Base-by-base conservation (phyloP, 2,329 filamentous ascomycete species). In the Stagonosporopsis tanaceti region DNA sequence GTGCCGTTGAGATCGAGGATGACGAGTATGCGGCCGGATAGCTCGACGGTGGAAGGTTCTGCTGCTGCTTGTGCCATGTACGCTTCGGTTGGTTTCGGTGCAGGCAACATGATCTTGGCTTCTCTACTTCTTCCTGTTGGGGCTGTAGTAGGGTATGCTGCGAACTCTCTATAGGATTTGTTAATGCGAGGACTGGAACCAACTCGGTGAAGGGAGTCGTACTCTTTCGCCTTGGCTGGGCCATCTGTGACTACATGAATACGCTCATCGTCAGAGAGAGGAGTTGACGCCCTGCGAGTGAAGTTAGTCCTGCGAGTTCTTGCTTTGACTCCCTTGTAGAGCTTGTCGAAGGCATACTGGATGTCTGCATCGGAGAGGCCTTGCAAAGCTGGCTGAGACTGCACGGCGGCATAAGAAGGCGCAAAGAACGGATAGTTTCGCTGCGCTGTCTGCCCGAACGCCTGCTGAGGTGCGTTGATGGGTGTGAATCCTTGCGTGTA, bases 1-100 rank as follows among this genome's bases (percentile, higher is more conserved):
- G 94, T 97, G 61, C 95, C 95, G 75, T 98, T 99, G 35, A 99
- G 85, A 77, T 99, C 95, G 60, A 98, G 85, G 44, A 98, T 85
- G 47, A 99, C 82, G 22, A 99, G 86, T 32, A 97, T 83, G 15
- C 84, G 85, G 38, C 86, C 85, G 1, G 88, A 84, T 1, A 74
- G 47, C 0, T 75, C 37, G 3, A 84, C 56, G 1, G 59, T 61
- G 6, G 58, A 57, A 0, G 73, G 66, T 22, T 63, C 59, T 12
- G 76, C 15, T 64, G 77, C 71, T 2, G 89, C 81, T 50, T 82
- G 81, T 3, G 70, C 51, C n/a, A 92, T 78, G 76, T 96, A 96
- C 44, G 76, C 70, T 0, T 76, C 42, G 1, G 84, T 84, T 0
- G 91, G 86, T 0, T 83, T 69, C 0, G 92, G 91, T 24, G 88